Evolutionary conservation across 768 basidiomycete genomes (phyloP).

Genomic region (Panus rudis): DNA sequence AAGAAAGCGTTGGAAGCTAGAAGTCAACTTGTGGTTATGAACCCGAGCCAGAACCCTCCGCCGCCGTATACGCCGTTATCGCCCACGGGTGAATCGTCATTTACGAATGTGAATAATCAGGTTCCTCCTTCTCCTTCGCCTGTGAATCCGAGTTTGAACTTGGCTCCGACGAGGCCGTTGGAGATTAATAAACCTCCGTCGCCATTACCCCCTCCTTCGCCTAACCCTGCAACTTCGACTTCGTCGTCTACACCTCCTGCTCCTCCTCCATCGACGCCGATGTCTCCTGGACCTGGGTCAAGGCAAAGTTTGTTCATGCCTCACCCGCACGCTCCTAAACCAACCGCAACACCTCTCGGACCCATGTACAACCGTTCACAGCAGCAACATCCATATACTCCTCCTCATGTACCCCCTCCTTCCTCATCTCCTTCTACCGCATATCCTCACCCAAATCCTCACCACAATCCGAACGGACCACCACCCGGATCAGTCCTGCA

Average conservation of each 20-base stretch:
- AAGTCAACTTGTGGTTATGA: conserved; percentile 17
- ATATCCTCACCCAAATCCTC: no score
- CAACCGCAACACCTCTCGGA: conserved; percentile 33
- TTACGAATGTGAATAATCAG: no score
- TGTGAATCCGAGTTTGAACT: no score
- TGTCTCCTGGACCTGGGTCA: no score
- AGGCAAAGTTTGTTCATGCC: conserved; percentile 45
- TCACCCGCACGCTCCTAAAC: conserved; percentile 49
- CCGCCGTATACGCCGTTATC: conserved; percentile 22
- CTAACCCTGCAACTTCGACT: no score
- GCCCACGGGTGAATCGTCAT: conserved; percentile 9
- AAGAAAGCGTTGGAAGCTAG: conserved; percentile 25
- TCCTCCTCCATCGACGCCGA: no score
- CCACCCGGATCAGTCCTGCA: conserved; percentile 22
- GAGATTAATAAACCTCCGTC: conserved; percentile 14
- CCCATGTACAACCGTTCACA: conserved; percentile 54
- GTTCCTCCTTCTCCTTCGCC: no score
- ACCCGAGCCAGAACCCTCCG: conserved; percentile 23
- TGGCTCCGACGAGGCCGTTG: conserved; percentile 15
- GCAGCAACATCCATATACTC: conserved; percentile 8
- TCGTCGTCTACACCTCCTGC: conserved; percentile 9
- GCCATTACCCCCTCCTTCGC: no score
- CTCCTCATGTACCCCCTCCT: no score
- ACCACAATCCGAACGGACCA: no score
- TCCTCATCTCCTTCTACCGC: conserved; percentile 7